A percentile compares a stretch with the other conserved stretches of the same genome.
phyloP scores from a whole-genome alignment of 2,329 filamentous ascomycete species.

The Sclerotinia borealis region DNA sequence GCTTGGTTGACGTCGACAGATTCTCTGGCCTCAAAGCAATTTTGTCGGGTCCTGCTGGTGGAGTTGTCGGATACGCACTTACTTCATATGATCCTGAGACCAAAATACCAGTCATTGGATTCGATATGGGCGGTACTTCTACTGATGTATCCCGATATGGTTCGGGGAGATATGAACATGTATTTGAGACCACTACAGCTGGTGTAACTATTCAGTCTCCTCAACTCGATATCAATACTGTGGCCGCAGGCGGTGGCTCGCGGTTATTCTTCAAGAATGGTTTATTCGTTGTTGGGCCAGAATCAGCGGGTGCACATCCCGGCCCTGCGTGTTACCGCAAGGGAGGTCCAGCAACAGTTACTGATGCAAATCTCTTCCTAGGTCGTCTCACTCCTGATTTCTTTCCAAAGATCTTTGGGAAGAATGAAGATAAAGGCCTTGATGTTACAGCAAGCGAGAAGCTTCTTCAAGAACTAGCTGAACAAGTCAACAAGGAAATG shows the following conservation, averaged over 20 bases:
- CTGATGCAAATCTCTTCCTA: conserved; percentile 82
- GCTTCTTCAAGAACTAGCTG: conserved; percentile 68
- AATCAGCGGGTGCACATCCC: conserved; percentile 62
- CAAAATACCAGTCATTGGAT: conserved; percentile 81
- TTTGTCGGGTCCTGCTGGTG: conserved; percentile 83
- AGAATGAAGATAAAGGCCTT: conserved; percentile 75
- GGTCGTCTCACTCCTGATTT: conserved; percentile 82
- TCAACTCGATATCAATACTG: conserved; percentile 74
- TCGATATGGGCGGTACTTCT: conserved; percentile 92
- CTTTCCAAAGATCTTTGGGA: conserved; percentile 93
- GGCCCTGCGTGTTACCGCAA: conserved; percentile 89
- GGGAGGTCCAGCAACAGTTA: conserved; percentile 80
- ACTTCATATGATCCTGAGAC: conserved; percentile 83
- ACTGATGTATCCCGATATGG: conserved; percentile 88
- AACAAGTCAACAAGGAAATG: conserved; percentile 71
- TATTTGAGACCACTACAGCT: conserved; percentile 72
- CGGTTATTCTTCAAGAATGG: conserved; percentile 63
- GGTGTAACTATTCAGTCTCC: conserved; percentile 74
- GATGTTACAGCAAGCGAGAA: conserved; percentile 70
- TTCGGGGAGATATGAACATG: conserved; percentile 62
- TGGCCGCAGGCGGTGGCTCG: conserved; percentile 38
- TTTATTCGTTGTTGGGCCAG: conserved; percentile 64
- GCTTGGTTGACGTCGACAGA: conserved; percentile 65
- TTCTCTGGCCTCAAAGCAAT: conserved; percentile 85
- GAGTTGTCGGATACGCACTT: conserved; percentile 86